A percentile compares a stretch with the other conserved stretches of the same genome.
Conservation (phyloP, 2,329 filamentous ascomycete genomes). For the Ampelomyces quisqualis region DNA sequence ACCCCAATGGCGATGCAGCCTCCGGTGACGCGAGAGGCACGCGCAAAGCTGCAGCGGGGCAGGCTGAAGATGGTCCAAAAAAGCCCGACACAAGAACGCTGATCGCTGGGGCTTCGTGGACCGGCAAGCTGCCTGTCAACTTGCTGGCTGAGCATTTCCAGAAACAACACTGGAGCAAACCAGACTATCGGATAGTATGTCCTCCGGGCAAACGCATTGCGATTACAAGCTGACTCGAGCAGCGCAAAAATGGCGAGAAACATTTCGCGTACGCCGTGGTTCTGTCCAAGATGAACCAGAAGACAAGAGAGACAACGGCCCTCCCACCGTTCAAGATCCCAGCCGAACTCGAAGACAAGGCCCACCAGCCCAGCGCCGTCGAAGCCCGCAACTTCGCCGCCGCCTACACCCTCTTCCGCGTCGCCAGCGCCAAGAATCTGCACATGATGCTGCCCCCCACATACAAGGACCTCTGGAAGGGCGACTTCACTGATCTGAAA, state of each 20-base stretch:
- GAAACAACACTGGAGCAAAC: conserved; percentile 92
- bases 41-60: conserved; percentile 30
- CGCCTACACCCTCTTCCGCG: conserved; percentile 84
- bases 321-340: conserved; percentile 84
- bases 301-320: conserved; percentile 74
- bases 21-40: conserved; percentile 35
- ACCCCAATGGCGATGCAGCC: conserved; percentile 7
- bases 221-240: conserved; percentile 8
- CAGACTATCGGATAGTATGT: conserved; percentile 78
- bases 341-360: conserved; percentile 71
- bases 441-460: conserved; percentile 91
- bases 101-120: conserved; percentile 95
- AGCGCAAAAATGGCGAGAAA: conserved; percentile 72
- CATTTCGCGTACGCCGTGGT: conserved; percentile 75
- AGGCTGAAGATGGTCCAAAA: conserved; percentile 51
- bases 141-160: conserved; percentile 92
- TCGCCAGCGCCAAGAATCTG: conserved; percentile 94
- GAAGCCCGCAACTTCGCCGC: conserved; percentile 94
- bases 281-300: conserved; percentile 70
- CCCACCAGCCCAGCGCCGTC: conserved; percentile 73
- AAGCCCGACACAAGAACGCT: conserved; percentile 68
- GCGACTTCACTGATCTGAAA: conserved; percentile 80
- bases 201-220: no score
- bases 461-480: conserved; percentile 88
- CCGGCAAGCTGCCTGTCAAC: conserved; percentile 92